These are phyloP conservation scores for Coprinopsis strossmayeri DNA, from an alignment of 768 basidiomycete species.

Conservation along the genomic window DNA sequence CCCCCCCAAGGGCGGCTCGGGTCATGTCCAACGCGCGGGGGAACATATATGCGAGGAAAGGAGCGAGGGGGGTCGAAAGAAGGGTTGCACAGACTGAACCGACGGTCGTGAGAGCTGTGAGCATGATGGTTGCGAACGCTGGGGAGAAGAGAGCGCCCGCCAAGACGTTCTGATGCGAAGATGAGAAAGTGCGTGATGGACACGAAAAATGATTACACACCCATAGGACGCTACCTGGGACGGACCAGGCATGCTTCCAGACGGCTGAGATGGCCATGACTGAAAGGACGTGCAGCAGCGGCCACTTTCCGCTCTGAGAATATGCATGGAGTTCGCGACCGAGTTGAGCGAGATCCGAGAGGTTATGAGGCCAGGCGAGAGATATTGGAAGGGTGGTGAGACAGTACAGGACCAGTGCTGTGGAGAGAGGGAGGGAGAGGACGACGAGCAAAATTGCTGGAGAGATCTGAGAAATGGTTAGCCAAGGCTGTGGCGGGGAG, in stretches of 20 bases:
- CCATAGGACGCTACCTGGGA: constrained; percentile 92
- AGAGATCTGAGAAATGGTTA: constrained; percentile 24
- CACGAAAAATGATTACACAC: constrained; percentile 35
- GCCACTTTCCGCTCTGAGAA: constrained; percentile 58
- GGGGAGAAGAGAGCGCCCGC: constrained; percentile 85
- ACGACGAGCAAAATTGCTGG: constrained; percentile 36
- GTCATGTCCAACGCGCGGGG: constrained; percentile 84
- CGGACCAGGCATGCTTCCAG: constrained; percentile 98
- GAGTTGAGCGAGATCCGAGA: constrained; percentile 69
- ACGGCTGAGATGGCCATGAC: constrained; percentile 80
- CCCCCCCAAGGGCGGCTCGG: constrained; percentile 70
- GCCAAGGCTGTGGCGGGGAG: constrained; percentile 3
- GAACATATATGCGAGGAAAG: constrained; percentile 73
- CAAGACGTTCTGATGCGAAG: constrained; percentile 66
- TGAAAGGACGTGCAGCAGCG: constrained; percentile 70
- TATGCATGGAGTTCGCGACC: constrained; percentile 74
- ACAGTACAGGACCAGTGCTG: constrained; percentile 60
- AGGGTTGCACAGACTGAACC: constrained; percentile 80
- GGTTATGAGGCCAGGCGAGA: constrained; percentile 67
- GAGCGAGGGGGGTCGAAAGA: constrained; percentile 78
- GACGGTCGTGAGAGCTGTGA: constrained; percentile 80
- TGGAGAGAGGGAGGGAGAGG: constrained; percentile 58
- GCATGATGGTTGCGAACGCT: constrained; percentile 68
- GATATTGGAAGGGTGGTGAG: constrained; percentile 79
- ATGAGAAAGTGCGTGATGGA: constrained; percentile 8